Evolutionary conservation across 345 rosid genomes (phyloP), one percentile per base, ranked within the genome.

Genomic region (Conringia planisiliqua): DNA sequence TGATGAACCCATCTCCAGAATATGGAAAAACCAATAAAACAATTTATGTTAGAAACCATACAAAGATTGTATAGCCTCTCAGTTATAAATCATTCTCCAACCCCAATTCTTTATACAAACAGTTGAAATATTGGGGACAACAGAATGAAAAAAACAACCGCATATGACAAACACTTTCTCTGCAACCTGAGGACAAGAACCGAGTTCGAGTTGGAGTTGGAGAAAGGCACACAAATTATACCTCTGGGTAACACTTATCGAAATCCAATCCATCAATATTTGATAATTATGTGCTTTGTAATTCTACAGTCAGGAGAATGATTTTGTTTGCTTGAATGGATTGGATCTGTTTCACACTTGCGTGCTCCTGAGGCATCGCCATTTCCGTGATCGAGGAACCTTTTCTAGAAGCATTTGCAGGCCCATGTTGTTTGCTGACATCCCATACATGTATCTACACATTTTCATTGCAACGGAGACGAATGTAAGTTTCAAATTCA

Each of bases 321-420:
- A 58, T 71, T 71, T 38, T 42, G 35, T 73, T 38, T 42, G 35
- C 62, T 44, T 22, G 63, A 54, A 74, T 46, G 26, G 17, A 36
- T 2, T 44, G 44, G 51, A 24, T 47, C 43, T 29, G 50, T 68
- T 76, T 87, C 87, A 83, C 70, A 86, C 87, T 83, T 86, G 96
- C 2, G 87, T 81, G 76, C 96, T 96, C 68, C 87, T 68, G 58
- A 88, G 86, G 71, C 97, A 96, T 86, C 92, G 88, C 96, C 89
- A 86, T 66, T 82, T 94, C 77, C 86, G 74, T 56, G 79, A 72
- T 43, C 77, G 83, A 47, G 96, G 85, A 39, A 81, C 83, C 79
- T 87, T 89, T 70, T 96, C 99, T 66, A 96, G 76, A 32, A 93
- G 87, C 89, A 96, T 82, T 56, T 88, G 84, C 89, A 96, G 82